Conservation (phyloP, 2,329 filamentous ascomycete species). For the Apiospora kogelbergensis region DNA sequence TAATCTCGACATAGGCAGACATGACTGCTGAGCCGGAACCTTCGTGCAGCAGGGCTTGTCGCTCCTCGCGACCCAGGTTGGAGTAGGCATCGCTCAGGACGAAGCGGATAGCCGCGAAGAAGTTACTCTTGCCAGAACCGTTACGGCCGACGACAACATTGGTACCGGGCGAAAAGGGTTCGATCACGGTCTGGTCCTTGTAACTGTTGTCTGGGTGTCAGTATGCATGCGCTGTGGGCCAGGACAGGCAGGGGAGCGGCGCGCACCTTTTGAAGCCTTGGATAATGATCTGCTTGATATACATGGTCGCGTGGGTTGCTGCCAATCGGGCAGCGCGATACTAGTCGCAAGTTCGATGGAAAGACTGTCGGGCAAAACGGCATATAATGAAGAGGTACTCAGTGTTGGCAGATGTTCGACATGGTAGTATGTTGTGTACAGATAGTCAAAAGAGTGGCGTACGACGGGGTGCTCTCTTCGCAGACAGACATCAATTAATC, state of each 20-base stretch:
- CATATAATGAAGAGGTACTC: neutral
- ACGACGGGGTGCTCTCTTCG: neutral
- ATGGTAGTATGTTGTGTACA: neutral
- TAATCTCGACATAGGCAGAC: constrained; percentile 99
- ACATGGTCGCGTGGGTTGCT: constrained; percentile 61
- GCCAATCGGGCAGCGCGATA: constrained; percentile 34
- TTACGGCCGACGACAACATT: constrained; percentile 99
- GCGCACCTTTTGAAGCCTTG: constrained; percentile 97
- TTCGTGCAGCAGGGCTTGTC: constrained; percentile 94
- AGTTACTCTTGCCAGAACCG: constrained; percentile 99
- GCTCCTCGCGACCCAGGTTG: constrained; percentile 92
- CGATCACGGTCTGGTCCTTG: constrained; percentile 98
- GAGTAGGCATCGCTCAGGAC: constrained; percentile 97
- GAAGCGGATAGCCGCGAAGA: constrained; percentile 98
- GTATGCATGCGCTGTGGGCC: constrained; percentile 14
- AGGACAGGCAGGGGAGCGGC: constrained; percentile 13
- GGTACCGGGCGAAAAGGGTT: constrained; percentile 94
- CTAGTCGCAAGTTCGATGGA: constrained; percentile 13
- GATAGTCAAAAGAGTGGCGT: neutral
- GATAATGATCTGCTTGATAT: constrained; percentile 99
- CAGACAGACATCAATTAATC: neutral
- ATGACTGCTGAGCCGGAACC: constrained; percentile 96
- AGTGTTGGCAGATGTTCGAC: neutral
- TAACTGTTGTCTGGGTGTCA: constrained; percentile 61
- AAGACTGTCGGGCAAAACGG: neutral